phyloP scores from a whole-genome alignment of 2,329 filamentous ascomycete genomes.

The Nemania sp. region DNA sequence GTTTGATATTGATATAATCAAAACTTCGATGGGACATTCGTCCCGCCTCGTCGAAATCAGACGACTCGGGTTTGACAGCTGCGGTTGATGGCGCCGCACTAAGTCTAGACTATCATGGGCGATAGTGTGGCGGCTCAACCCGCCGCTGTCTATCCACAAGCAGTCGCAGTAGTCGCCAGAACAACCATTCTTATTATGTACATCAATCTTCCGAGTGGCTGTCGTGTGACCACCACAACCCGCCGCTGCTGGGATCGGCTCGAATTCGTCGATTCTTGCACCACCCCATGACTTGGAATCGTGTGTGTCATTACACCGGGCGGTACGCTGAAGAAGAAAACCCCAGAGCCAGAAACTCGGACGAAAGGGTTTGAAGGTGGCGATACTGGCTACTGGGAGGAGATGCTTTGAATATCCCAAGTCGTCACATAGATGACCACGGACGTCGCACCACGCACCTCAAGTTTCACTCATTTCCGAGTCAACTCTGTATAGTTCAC shows the following conservation, averaged over 20 bases:
- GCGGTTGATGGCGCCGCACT: neutral
- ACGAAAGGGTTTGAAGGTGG: conserved; percentile 15
- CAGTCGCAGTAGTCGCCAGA: neutral
- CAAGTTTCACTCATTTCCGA: neutral
- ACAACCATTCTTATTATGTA: conserved; percentile 2
- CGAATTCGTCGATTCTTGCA: conserved; percentile 17
- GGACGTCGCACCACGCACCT: conserved; percentile 6
- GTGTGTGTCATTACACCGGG: conserved; percentile 7
- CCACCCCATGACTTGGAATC: conserved; percentile 14
- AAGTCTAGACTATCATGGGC: neutral
- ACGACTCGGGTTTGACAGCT: conserved; percentile 4
- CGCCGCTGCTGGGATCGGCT: conserved; percentile 16
- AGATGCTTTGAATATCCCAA: neutral
- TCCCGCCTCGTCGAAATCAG: neutral
- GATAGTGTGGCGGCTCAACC: conserved; percentile 5
- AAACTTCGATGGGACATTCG: neutral
- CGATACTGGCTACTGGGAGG: neutral
- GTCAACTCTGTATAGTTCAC: neutral
- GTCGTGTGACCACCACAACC: conserved; percentile 14
- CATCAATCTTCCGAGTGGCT: conserved; percentile 20
- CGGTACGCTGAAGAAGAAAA: neutral
- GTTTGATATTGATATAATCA: neutral
- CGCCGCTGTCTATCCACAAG: conserved; percentile 2
- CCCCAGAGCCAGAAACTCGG: neutral
- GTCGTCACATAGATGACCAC: conserved; percentile 4